Percentiles rank a stretch among this genome's conserved stretches.
Conservation (phyloP, 2,329 filamentous ascomycete species). For the Apiospora rasikravindrae region DNA sequence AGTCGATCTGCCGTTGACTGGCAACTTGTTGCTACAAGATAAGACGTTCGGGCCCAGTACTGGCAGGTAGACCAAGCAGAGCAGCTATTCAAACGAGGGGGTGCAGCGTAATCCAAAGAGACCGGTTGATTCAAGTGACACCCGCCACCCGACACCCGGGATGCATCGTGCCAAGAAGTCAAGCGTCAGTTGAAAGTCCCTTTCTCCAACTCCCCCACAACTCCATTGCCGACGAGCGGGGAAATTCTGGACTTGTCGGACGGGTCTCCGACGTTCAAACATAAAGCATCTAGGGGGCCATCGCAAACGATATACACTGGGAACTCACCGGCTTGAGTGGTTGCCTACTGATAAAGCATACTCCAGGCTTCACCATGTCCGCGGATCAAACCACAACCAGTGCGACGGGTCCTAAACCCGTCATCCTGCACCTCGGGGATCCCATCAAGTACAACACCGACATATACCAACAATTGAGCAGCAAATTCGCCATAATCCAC, state of each 20-base stretch:
- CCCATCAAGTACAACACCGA: slow-evolving; percentile 38
- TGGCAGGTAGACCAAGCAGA: too few relatives aligned
- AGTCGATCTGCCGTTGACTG: neutral
- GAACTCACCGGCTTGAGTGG: too few relatives aligned
- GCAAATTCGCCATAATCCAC: slow-evolving; percentile 39
- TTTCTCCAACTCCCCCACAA: slow-evolving; percentile 2
- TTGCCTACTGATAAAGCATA: neutral
- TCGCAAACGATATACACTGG: neutral
- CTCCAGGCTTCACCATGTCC: neutral
- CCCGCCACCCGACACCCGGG: too few relatives aligned
- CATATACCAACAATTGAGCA: slow-evolving; percentile 37
- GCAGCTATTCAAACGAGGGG: too few relatives aligned
- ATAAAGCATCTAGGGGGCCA: neutral
- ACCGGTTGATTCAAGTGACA: too few relatives aligned
- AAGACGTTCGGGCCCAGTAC: too few relatives aligned
- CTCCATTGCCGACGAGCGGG: neutral
- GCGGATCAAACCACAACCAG: neutral
- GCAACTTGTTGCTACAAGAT: too few relatives aligned
- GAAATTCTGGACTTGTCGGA: slow-evolving; percentile 3
- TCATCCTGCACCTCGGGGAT: slow-evolving; percentile 41
- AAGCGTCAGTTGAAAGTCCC: neutral
- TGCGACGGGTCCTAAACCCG: slow-evolving; percentile 28
- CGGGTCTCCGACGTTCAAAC: neutral
- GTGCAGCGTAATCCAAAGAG: neutral
- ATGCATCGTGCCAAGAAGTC: neutral